These are phyloP conservation scores for Didymella arachidicola DNA, from an alignment of 2,329 filamentous ascomycete genomes.

Conservation along the genomic window DNA sequence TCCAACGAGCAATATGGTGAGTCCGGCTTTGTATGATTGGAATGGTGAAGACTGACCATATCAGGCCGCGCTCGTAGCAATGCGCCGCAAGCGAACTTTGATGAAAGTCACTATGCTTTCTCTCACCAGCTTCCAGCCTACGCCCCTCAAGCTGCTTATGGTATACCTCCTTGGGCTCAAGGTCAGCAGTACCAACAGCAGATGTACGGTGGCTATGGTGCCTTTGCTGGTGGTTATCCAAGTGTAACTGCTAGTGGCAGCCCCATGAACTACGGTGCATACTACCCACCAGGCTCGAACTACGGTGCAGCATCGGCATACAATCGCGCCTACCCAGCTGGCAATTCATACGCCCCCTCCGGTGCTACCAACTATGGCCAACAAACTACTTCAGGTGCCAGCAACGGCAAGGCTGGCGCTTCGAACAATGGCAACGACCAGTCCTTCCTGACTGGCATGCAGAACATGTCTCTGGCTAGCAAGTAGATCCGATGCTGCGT, in stretches of 20 bases:
- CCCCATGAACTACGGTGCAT: slow-evolving; percentile 44
- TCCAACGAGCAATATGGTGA: slow-evolving; percentile 41
- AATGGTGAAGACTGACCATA: slow-evolving; percentile 19
- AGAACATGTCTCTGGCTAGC: slow-evolving; percentile 36
- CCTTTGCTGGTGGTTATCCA: slow-evolving; percentile 30
- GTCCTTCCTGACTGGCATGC: slow-evolving; percentile 30
- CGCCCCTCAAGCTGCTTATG: slow-evolving; percentile 33
- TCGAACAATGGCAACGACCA: slow-evolving; percentile 28
- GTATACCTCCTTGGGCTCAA: slow-evolving; percentile 39
- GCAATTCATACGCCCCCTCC: slow-evolving; percentile 25
- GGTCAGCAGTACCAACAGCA: slow-evolving; percentile 32
- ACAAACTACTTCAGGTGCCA: slow-evolving; percentile 21
- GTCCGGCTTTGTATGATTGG: slow-evolving; percentile 5
- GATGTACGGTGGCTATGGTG: slow-evolving; percentile 33
- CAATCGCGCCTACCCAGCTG: slow-evolving; percentile 31
- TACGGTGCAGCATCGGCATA: slow-evolving; percentile 37
- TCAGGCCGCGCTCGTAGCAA: slow-evolving; percentile 31
- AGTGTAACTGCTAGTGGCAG: slow-evolving; percentile 37
- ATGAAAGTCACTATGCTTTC: slow-evolving; percentile 41
- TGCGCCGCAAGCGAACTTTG: slow-evolving; percentile 32
- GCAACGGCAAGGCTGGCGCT: slow-evolving; percentile 9
- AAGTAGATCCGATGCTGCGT: slow-evolving; percentile 19
- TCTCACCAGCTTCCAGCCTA: slow-evolving; percentile 43
- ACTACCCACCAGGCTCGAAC: slow-evolving; percentile 39
- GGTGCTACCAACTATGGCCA: slow-evolving; percentile 28